Evolutionary conservation across 1,284 basidiomycete genomes (phyloP), one percentile per base, ranked within the genome.

Genomic region (Anthracocystis setariae): DNA sequence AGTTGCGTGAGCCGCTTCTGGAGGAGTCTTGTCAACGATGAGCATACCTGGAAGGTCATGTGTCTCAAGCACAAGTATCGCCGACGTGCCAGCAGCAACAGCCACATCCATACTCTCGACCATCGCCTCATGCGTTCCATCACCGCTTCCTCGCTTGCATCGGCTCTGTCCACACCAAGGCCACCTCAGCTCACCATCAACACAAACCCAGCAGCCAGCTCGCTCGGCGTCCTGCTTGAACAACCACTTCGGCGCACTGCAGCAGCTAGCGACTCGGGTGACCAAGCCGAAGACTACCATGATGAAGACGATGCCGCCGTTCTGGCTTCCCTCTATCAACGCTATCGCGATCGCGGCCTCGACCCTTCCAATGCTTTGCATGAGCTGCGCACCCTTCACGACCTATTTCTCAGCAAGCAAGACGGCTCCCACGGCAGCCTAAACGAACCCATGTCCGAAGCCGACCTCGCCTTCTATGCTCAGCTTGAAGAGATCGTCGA

Each of bases 1-100:
- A 86, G 88, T 40, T 86, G 87, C 46, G 94, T 97, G 24, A 91
- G 89, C 73, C 86, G 86, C 47, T 87, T 87, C 59, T 98, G 95
- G 95, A 85, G 88, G 43, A 85, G 84, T 10, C 87, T 98, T 4
- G 86, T 91, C n/a, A 86, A 87, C 55, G 93, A 95, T 78, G 93
- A 96, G 73, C 87, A 86, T 63, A 86, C 92, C 3, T 98, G 94
- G 95, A 89, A 88, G 82, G 82, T 87, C 21, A 89, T 96, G 88
- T 93, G 91, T 79, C 84, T 86, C 42, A 77, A 75, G 47, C 67
- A 80, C 53, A 66, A 52, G 55, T 79, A 68, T 46, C 59, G 62
- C 37, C 42, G 66, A 40, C 52, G 64, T 12, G 72, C 47, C 15
- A 73, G 62, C 47, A 65, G 57, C 52, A 59, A 42, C 23, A 66